Evolutionary conservation across 768 basidiomycete genomes (phyloP).

Genomic region (Clitopilus hobsonii): DNA sequence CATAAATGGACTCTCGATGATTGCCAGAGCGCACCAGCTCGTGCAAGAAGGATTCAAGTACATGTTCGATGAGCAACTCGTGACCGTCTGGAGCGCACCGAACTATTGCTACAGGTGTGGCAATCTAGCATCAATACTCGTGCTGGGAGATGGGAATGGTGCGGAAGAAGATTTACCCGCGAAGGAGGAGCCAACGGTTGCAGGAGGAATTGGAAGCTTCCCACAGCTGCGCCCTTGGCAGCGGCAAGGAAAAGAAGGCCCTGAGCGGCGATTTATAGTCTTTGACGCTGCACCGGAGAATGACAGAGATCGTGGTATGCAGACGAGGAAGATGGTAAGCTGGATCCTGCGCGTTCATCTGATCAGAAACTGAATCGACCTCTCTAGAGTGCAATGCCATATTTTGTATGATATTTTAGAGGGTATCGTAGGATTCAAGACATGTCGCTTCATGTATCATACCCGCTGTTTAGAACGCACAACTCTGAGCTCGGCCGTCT

Average conservation of each 20-base stretch:
- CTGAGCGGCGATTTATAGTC: constrained; percentile 63
- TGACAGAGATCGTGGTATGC: constrained; percentile 76
- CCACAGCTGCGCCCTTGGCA: not conserved
- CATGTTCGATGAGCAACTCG: constrained; percentile 92
- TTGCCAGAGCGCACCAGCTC: constrained; percentile 94
- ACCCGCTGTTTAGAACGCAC: not conserved
- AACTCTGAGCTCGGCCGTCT: not conserved
- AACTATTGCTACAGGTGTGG: constrained; percentile 82
- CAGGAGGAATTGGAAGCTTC: constrained; percentile 1
- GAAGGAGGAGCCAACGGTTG: not conserved
- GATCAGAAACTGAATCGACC: not conserved
- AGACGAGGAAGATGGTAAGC: constrained; percentile 69
- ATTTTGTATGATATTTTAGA: constrained; percentile 41
- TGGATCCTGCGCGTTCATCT: not conserved
- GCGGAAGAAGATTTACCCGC: not conserved
- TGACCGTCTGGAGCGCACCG: constrained; percentile 91
- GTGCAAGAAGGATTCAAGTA: constrained; percentile 96
- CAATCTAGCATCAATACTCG: constrained; percentile 89
- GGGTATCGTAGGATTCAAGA: not conserved
- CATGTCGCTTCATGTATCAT: not conserved
- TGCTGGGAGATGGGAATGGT: constrained; percentile 61
- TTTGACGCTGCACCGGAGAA: constrained; percentile 90
- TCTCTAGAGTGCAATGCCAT: constrained; percentile 46
- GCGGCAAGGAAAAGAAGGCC: not conserved
- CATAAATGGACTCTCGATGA: constrained; percentile 79